A percentile compares a stretch with the other conserved stretches of the same genome.
Evolutionary conservation across 1,284 basidiomycete species (phyloP).

Genomic region (Moesziomyces sp.): DNA sequence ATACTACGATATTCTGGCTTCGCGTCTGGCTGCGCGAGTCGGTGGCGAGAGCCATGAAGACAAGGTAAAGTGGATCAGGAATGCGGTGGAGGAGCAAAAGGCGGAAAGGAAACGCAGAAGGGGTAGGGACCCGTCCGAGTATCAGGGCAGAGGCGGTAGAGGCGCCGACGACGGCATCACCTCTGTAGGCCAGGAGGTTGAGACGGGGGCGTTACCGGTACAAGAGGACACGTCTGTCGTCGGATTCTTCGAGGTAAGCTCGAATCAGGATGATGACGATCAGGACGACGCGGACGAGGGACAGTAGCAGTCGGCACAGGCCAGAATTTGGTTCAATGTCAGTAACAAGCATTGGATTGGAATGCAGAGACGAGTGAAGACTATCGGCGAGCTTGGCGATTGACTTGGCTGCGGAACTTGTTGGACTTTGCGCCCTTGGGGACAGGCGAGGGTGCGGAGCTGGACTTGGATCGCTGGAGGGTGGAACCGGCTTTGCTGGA

Average conservation of each 20-base stretch:
- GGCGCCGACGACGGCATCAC: slow-evolving; percentile 40
- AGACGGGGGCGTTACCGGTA: neutral
- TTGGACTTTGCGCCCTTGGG: slow-evolving; percentile 10
- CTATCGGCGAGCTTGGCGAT: slow-evolving; percentile 19
- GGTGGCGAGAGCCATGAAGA: slow-evolving; percentile 8
- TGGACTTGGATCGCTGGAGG: slow-evolving; percentile 33
- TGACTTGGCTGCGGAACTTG: slow-evolving; percentile 45
- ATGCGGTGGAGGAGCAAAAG: slow-evolving; percentile 74
- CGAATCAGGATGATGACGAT: slow-evolving; percentile 6
- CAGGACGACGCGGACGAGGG: slow-evolving; percentile 14
- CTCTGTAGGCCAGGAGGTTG: neutral
- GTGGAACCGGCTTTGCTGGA: slow-evolving; percentile 31
- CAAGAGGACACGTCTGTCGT: slow-evolving; percentile 5
- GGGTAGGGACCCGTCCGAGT: slow-evolving; percentile 47
- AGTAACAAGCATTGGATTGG: neutral
- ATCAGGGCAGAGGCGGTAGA: slow-evolving; percentile 52
- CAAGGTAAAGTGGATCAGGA: slow-evolving; percentile 70
- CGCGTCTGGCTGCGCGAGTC: neutral
- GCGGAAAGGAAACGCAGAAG: slow-evolving; percentile 69
- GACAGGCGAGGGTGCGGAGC: neutral
- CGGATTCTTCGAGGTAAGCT: slow-evolving; percentile 28
- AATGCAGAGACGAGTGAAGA: neutral
- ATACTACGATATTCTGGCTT: slow-evolving; percentile 67
- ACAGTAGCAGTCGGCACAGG: neutral
- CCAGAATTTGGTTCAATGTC: neutral